Conservation (phyloP, 1,284 basidiomycete species). For the Sphagnurus paluster region DNA sequence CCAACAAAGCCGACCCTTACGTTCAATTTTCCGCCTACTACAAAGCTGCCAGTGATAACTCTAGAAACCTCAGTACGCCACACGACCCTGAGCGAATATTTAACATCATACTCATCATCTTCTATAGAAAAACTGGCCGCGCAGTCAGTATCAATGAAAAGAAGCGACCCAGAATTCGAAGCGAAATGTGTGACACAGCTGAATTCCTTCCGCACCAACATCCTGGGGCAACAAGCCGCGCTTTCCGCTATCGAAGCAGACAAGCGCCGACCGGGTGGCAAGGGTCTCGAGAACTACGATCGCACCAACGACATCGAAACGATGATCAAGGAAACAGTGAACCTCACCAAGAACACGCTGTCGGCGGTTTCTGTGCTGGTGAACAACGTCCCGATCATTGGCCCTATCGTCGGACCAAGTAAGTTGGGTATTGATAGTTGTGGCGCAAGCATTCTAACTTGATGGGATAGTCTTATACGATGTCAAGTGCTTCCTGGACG, state of each 20-base stretch:
- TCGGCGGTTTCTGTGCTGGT: slow-evolving; percentile 30
- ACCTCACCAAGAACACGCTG: slow-evolving; percentile 48
- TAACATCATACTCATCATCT: neutral
- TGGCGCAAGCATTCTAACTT: slow-evolving; percentile 7
- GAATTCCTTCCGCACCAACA: slow-evolving; percentile 39
- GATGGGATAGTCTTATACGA: slow-evolving; percentile 30
- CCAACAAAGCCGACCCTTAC: slow-evolving; percentile 2
- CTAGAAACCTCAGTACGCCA: slow-evolving; percentile 16
- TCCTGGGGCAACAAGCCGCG: slow-evolving; percentile 36
- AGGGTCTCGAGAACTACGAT: slow-evolving; percentile 58
- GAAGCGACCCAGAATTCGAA: slow-evolving; percentile 35
- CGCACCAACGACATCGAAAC: slow-evolving; percentile 42
- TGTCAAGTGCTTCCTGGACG: slow-evolving; percentile 34
- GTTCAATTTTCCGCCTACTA: slow-evolving; percentile 12
- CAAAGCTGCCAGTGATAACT: slow-evolving; percentile 11
- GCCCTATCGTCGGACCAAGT: slow-evolving; percentile 56
- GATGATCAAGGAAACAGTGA: slow-evolving; percentile 48
- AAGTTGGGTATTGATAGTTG: slow-evolving; percentile 26
- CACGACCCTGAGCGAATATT: neutral
- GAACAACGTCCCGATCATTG: slow-evolving; percentile 42
- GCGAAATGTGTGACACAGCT: slow-evolving; percentile 37
- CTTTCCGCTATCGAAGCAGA: slow-evolving; percentile 24
- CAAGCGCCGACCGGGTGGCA: slow-evolving; percentile 28
- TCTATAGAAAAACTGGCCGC: slow-evolving; percentile 34
- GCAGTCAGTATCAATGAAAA: slow-evolving; percentile 27